A percentile compares a stretch with the other conserved stretches of the same genome.
Evolutionary conservation across 352 stramenopile genomes (phyloP).

Genomic region (Globisporangium acanthophoron): DNA sequence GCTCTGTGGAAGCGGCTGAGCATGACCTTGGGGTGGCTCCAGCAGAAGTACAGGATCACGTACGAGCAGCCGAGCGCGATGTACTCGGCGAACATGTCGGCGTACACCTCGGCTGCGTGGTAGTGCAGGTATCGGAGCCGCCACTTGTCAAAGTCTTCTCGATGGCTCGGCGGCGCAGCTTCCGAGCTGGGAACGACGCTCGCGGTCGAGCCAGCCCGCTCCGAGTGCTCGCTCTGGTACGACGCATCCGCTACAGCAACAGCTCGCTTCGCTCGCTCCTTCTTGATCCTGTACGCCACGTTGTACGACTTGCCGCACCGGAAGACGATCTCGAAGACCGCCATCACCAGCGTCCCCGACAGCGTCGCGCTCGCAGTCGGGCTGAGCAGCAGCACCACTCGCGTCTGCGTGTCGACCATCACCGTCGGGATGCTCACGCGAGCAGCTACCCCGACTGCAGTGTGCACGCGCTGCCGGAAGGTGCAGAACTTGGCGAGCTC

Average conservation of each 20-base stretch:
- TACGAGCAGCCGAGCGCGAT: constrained; percentile 39
- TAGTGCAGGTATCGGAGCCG: constrained; percentile 17
- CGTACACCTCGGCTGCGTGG: constrained; percentile 30
- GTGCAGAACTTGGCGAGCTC: constrained; percentile 10
- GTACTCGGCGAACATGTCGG: constrained; percentile 50
- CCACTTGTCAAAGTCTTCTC: constrained; percentile 12
- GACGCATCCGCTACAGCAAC: neutral
- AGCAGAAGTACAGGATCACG: constrained; percentile 37
- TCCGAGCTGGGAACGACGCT: neutral
- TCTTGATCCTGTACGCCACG: constrained; percentile 1
- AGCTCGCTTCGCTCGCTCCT: neutral
- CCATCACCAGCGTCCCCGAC: constrained; percentile 14
- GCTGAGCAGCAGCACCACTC: constrained; percentile 23
- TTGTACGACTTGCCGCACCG: constrained; percentile 5
- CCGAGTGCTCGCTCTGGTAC: neutral
- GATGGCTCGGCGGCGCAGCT: neutral
- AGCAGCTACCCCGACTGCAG: neutral
- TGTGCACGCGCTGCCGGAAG: constrained; percentile 6
- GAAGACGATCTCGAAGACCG: constrained; percentile 20
- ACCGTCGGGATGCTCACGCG: constrained; percentile 19
- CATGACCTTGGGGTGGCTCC: constrained; percentile 25
- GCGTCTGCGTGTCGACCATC: constrained; percentile 33
- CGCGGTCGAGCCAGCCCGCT: neutral
- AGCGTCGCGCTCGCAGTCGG: constrained; percentile 17
- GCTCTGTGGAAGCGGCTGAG: neutral